Percentiles rank a stretch among this genome's conserved stretches.
Evolutionary conservation across 352 stramenopile genomes (phyloP).

Genomic region (Pythium folliculosum): DNA sequence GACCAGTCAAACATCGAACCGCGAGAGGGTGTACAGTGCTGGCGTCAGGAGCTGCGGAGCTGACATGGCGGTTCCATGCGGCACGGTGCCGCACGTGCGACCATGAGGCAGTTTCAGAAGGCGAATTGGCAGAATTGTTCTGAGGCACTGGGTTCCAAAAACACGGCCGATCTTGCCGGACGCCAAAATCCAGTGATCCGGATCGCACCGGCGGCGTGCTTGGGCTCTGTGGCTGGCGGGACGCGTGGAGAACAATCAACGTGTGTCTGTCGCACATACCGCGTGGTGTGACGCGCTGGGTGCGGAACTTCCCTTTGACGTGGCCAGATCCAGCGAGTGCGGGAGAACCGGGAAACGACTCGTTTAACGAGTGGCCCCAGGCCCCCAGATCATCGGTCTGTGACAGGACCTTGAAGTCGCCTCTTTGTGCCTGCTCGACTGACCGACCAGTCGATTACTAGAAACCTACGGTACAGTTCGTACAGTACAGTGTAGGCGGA

Average conservation of each 20-base stretch:
- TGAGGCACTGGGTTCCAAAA: background rate
- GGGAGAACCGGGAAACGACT: background rate
- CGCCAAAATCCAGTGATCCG: background rate
- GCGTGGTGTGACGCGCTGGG: background rate
- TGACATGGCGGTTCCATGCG: conserved; percentile 10
- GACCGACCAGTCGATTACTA: background rate
- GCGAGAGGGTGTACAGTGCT: conserved; percentile 6
- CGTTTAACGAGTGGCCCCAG: background rate
- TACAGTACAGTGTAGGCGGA: background rate
- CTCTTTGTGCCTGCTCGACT: background rate
- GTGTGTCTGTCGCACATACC: background rate
- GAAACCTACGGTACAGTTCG: background rate
- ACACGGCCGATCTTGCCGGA: background rate
- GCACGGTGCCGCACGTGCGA: background rate
- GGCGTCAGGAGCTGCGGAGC: conserved; percentile 5
- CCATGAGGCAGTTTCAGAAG: background rate
- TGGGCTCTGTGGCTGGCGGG: background rate
- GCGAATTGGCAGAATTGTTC: background rate
- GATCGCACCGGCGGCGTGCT: background rate
- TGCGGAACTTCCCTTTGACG: background rate
- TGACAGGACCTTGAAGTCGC: conserved; percentile 4
- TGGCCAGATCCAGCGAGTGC: background rate
- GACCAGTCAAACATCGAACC: conserved; percentile 11
- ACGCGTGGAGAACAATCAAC: background rate
- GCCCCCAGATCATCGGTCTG: background rate